A percentile compares a stretch with the other conserved stretches of the same genome.
phyloP scores from a whole-genome alignment of 345 rosid genomes.

The Conringia planisiliqua region DNA sequence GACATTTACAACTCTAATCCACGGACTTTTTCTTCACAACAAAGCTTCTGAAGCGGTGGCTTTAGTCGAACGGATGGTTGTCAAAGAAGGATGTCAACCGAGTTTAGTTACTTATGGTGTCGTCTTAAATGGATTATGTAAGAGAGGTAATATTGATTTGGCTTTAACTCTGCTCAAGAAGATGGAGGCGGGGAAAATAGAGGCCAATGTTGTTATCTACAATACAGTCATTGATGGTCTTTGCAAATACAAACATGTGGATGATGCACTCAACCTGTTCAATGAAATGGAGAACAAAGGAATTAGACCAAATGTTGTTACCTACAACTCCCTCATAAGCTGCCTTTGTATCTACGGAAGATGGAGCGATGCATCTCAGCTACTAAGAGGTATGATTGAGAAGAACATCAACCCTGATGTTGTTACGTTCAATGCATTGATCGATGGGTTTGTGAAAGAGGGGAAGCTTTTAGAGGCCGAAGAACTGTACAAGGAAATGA shows the following conservation, averaged over 20 bases:
- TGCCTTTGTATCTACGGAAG: background rate
- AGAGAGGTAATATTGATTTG: background rate
- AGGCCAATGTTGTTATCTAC: background rate
- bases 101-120: background rate
- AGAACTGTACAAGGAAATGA: background rate
- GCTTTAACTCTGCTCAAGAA: background rate
- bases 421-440: background rate
- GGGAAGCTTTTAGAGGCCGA: background rate
- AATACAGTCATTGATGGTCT: background rate
- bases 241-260: background rate
- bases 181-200: background rate
- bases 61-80: background rate
- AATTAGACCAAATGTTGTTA: background rate
- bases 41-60: background rate
- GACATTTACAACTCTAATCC: background rate
- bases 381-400: background rate
- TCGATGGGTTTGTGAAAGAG: background rate
- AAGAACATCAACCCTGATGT: background rate
- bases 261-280: background rate
- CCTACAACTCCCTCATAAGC: background rate
- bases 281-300: background rate
- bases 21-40: conserved; percentile 3
- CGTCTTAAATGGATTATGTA: background rate
- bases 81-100: background rate
- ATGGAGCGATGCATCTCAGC: background rate